Percentiles rank a stretch among this genome's conserved stretches.
Conservation (phyloP, 768 basidiomycete genomes). For the Termitomyces sp. region DNA sequence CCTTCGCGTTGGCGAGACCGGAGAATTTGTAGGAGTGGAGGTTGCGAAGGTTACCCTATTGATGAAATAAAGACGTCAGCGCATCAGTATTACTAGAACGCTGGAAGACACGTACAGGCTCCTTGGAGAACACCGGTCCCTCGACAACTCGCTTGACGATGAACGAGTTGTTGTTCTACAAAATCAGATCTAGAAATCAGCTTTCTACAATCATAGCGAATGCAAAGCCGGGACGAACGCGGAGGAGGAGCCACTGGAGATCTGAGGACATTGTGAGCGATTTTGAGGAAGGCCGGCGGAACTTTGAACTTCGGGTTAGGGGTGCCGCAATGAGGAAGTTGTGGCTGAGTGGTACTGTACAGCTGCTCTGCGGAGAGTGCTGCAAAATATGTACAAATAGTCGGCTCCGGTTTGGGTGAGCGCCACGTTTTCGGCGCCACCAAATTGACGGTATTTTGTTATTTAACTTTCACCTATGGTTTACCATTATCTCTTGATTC, state of each 20-base stretch:
- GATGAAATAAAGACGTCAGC: not conserved
- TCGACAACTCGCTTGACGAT: constrained; percentile 71
- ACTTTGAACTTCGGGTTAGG: constrained; percentile 11
- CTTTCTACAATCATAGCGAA: not conserved
- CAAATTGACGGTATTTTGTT: not conserved
- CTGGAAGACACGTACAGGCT: constrained; percentile 54
- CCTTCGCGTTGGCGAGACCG: constrained; percentile 82
- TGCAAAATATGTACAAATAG: constrained; percentile 27
- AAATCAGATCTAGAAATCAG: constrained; percentile 2
- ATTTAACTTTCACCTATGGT: not conserved
- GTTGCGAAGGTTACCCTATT: constrained; percentile 81
- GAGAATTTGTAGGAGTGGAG: constrained; percentile 92
- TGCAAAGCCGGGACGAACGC: constrained; percentile 45
- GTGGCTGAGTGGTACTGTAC: constrained; percentile 38
- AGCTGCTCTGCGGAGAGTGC: constrained; percentile 17
- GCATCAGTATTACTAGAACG: not conserved
- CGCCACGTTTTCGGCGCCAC: not conserved
- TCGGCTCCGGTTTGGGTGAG: not conserved
- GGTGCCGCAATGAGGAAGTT: constrained; percentile 17
- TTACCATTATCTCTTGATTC: not conserved
- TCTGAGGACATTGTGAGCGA: constrained; percentile 72
- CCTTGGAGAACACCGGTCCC: constrained; percentile 79
- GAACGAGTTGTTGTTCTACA: constrained; percentile 80
- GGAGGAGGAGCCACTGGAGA: constrained; percentile 91
- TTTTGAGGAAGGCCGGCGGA: constrained; percentile 10